Base-by-base conservation (phyloP, 805 yeast species). In the Cyberlindnera saturnus region DNA sequence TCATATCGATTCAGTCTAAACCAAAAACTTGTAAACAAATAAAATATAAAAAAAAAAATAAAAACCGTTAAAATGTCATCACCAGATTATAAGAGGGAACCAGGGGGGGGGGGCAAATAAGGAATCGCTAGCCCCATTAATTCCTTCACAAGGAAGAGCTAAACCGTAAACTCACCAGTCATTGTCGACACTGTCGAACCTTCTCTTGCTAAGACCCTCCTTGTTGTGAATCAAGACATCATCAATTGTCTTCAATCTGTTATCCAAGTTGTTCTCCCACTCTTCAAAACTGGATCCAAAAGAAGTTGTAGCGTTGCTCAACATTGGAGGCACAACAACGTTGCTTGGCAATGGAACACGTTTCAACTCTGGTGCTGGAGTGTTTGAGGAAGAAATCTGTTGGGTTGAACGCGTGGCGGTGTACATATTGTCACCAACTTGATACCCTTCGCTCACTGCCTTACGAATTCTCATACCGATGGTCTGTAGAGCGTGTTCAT, bases 381-480 rank as follows among this genome's bases (percentile, higher is more conserved):
- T 34, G 5, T 42, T 23, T 10, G 11, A 6, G 28, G 28, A 23
- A 3, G 28, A 23, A 23, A 23, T 23, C 6, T 30, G 26, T 8
- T 28, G 51, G 46, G 52, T 43, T 20, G 30, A 7, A 41, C 44
- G 40, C 35, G 50, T 10, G 10, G 46, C 43, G 3, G 45, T 35
- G 16, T 47, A 44, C 29, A 47, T 34, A 39, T 45, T 49, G 26
- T 50, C 53, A 18, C 51, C 46, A 8, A 49, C 47, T 47, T 62
- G 59, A 57, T 81, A 81, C 1, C 89, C 89, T 36, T 80, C 79
- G 30, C 75, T 69, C 3, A 83, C 77, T 3, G 83, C 70, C 51
- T 81, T 80, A 55, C 91, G 73, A 45, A 84, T 77, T 48, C 87
- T 70, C 87, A 81, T 82, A 0, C 88, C 89, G 6, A 82, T 56